phyloP scores from a whole-genome alignment of 371 early-diverging fungal species.

The Saksenaea oblongispora region DNA sequence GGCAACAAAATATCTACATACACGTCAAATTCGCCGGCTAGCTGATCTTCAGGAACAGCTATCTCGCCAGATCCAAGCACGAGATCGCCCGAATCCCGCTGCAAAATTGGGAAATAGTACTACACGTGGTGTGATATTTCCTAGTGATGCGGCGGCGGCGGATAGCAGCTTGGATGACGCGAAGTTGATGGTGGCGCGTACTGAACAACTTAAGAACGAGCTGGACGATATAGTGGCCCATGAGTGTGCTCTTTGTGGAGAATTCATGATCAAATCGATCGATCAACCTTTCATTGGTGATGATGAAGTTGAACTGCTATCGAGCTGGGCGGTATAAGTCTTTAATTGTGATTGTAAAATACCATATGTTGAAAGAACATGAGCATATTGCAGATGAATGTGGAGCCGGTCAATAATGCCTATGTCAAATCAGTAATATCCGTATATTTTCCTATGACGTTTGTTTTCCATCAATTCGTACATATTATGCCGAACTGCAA shows the following conservation, averaged over 20 bases:
- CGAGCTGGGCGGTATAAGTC: background rate
- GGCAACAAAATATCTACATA: conserved; percentile 19
- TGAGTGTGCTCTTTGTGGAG: conserved; percentile 89
- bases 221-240: conserved; percentile 79
- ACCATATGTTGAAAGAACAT: too few species aligned
- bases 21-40: conserved; percentile 33
- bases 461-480: too few species aligned
- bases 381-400: too few species aligned
- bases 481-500: too few species aligned
- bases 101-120: conserved; percentile 30
- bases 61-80: conserved; percentile 26
- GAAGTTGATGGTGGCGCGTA: conserved; percentile 14
- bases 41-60: conserved; percentile 57
- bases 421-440: too few species aligned
- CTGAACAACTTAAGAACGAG: conserved; percentile 51
- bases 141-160: conserved; percentile 10
- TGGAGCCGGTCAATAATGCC: too few species aligned
- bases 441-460: too few species aligned
- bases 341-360: too few species aligned
- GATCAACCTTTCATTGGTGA: conserved; percentile 66
- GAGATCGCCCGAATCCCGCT: conserved; percentile 15
- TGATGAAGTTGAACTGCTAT: conserved; percentile 49
- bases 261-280: conserved; percentile 82
- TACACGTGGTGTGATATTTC: conserved; percentile 40
- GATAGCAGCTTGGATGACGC: conserved; percentile 17